Conservation (phyloP, 1,284 basidiomycete species). For the Papiliotrema fonsecae region DNA sequence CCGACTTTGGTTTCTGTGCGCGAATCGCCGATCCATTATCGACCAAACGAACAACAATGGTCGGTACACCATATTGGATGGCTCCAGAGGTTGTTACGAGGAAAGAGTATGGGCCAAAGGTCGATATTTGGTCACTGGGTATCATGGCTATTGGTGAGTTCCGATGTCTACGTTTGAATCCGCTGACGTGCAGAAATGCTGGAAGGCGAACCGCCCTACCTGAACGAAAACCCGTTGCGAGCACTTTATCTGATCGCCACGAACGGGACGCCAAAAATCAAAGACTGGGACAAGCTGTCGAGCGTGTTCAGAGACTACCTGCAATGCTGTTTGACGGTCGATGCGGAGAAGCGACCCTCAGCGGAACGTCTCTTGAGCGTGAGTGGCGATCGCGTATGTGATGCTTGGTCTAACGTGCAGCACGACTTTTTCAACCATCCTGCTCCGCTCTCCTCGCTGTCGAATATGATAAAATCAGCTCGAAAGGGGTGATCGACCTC, state of each 20-base stretch:
- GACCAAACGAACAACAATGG: slow-evolving; percentile 98
- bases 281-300: slow-evolving; percentile 87
- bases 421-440: slow-evolving; percentile 85
- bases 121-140: slow-evolving; percentile 96
- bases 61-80: slow-evolving; percentile 99
- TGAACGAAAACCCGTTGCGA: slow-evolving; percentile 94
- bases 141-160: slow-evolving; percentile 94
- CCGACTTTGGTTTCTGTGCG: slow-evolving; percentile 98
- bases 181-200: slow-evolving; percentile 75
- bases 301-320: slow-evolving; percentile 88
- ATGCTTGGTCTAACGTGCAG: slow-evolving; percentile 45
- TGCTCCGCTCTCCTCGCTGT: slow-evolving; percentile 78
- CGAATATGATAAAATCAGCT: slow-evolving; percentile 74
- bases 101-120: slow-evolving; percentile 98
- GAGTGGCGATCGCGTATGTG: slow-evolving; percentile 18
- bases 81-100: slow-evolving; percentile 97
- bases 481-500: slow-evolving; percentile 4
- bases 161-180: not conserved
- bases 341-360: slow-evolving; percentile 85
- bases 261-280: slow-evolving; percentile 95
- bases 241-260: slow-evolving; percentile 95
- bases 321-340: slow-evolving; percentile 84
- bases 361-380: slow-evolving; percentile 78
- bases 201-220: slow-evolving; percentile 95
- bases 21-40: slow-evolving; percentile 86